A percentile compares a stretch with the other conserved stretches of the same genome.
phyloP scores from a whole-genome alignment of 306 rosid species.

The Dicorynia guianensis region DNA sequence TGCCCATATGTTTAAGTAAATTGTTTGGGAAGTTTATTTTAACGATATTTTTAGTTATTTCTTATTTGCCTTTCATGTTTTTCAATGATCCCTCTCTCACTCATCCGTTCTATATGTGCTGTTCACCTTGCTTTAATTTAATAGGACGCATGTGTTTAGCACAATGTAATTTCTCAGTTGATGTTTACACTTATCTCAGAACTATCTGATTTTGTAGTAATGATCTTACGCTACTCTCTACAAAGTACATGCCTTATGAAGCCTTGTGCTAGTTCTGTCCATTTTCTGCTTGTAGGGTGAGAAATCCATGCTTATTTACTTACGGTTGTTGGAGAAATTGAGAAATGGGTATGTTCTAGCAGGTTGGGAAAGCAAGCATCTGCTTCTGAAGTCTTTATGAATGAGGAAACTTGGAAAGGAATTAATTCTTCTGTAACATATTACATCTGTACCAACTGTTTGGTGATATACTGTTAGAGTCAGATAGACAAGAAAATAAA shows the following conservation, averaged over 20 bases:
- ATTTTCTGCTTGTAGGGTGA: not conserved
- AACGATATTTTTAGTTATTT: conserved; percentile 8
- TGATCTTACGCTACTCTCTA: not conserved
- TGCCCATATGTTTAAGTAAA: conserved; percentile 30
- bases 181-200: not conserved
- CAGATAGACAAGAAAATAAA: no score
- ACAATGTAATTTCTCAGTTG: not conserved
- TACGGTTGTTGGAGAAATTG: not conserved
- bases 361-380: not conserved
- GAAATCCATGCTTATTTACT: not conserved
- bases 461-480: no score
- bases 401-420: not conserved
- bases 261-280: not conserved
- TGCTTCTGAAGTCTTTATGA: not conserved
- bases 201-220: not conserved
- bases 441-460: not conserved
- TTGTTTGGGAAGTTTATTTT: conserved; percentile 16
- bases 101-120: not conserved
- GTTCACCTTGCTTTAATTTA: not conserved
- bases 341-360: not conserved
- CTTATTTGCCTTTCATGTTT: conserved; percentile 4
- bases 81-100: not conserved
- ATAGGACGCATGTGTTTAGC: not conserved
- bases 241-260: not conserved
- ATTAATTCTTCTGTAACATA: not conserved